Evolutionary conservation across 768 basidiomycete species (phyloP), one percentile per base, ranked within the genome.

Genomic region (Clathrus columnatus): DNA sequence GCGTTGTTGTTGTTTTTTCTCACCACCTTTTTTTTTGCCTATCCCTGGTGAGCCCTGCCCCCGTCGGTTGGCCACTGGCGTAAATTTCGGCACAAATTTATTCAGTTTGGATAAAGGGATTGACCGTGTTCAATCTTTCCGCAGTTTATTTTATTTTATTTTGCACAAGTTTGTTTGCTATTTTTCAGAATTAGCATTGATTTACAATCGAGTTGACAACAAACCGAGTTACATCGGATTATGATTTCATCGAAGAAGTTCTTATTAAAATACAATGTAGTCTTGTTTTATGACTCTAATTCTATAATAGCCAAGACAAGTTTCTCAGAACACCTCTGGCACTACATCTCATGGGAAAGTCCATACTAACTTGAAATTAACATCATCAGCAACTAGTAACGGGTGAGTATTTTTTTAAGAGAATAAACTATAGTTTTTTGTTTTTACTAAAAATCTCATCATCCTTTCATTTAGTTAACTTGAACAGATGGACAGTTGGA

Each of bases 1-100:
- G 78, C 73, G 62, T 77, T 85, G 65, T 88, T 88, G 87, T 89
- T 89, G 60, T 87, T 84, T 58, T 73, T 69, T 44, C 53, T 51
- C 27, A 30, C 28, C 41, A 17, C 52, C 32, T 11, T 57, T 56
- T 21, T 57, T 56, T 20, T 63, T 60, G 4, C 28, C 51, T 24
- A 58, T 59, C n/a, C 41, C 61, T 58, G 65, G 27, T 71, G 47
- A 45, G 51, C 30, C 54, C 65, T 57, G 36, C 11, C 36, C 36
- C 4, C 36, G n/a, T 14, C n/a, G 36, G 14, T 36, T 36, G 14
- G 36, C 14, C n/a, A n/a, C n/a, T n/a, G n/a, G n/a, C n/a, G n/a
- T n/a, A n/a, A n/a, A n/a, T n/a, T n/a, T n/a, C n/a, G n/a, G n/a
- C n/a, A n/a, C n/a, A n/a, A n/a, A n/a, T n/a, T n/a, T n/a, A n/a